A percentile compares a stretch with the other conserved stretches of the same genome.
Conservation (phyloP, 345 rosid genomes). For the Sonneratia alba region DNA sequence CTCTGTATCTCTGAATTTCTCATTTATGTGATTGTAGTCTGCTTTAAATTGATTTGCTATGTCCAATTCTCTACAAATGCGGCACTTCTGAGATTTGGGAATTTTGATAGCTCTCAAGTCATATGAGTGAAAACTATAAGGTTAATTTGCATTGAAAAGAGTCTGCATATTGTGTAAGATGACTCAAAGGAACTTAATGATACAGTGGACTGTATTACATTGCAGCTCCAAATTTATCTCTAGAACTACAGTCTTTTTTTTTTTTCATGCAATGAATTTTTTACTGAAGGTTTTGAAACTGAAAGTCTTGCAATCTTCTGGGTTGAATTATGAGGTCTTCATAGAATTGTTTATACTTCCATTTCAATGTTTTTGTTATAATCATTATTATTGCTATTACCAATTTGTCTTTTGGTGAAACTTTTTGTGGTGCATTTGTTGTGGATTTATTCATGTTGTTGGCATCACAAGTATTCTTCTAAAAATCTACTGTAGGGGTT, state of each 20-base stretch:
- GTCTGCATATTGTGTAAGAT: too few relatives aligned
- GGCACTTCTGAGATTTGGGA: not conserved
- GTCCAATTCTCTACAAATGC: not conserved
- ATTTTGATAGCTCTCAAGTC: too few relatives aligned
- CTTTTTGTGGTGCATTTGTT: not conserved
- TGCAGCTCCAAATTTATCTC: too few relatives aligned
- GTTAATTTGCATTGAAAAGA: too few relatives aligned
- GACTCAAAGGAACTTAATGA: too few relatives aligned
- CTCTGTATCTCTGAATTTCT: not conserved
- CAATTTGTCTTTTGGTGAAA: not conserved
- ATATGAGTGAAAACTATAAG: too few relatives aligned
- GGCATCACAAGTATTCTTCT: not conserved
- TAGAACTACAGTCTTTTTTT: too few relatives aligned
- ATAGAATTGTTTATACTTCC: not conserved
- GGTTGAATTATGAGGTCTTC: too few relatives aligned
- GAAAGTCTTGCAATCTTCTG: too few relatives aligned
- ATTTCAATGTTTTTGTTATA: not conserved
- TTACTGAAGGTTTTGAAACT: too few relatives aligned
- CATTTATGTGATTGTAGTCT: not conserved
- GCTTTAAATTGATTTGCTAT: not conserved
- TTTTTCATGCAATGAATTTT: too few relatives aligned
- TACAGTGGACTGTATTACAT: too few relatives aligned
- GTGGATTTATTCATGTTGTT: not conserved
- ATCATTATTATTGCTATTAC: not conserved
- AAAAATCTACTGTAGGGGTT: slow-evolving; percentile 22